phyloP scores from a whole-genome alignment of 2,329 filamentous ascomycete genomes.

The Drechslerella coelobrocha region DNA sequence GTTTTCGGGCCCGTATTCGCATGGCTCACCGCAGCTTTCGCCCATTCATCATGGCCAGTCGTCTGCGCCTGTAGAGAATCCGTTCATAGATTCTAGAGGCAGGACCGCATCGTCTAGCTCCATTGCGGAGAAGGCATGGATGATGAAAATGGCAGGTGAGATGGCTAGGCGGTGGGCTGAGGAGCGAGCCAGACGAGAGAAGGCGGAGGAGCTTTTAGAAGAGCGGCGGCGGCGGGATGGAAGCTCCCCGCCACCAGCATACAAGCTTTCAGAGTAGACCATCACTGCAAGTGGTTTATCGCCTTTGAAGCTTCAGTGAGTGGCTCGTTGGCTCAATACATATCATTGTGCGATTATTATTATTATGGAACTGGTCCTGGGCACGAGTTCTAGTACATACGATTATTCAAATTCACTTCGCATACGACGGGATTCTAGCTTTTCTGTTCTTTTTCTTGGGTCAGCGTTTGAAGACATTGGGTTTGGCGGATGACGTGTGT shows the following conservation, averaged over 20 bases:
- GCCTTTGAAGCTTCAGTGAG: too few species aligned
- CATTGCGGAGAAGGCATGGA: conserved; percentile 82
- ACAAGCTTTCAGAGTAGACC: conserved; percentile 34
- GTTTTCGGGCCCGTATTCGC: conserved; percentile 43
- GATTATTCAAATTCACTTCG: neutral
- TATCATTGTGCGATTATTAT: conserved; percentile 2
- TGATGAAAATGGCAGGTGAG: conserved; percentile 91
- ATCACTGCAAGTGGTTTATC: too few species aligned
- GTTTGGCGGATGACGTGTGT: too few species aligned
- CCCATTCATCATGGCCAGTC: conserved; percentile 33
- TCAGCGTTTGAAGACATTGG: neutral
- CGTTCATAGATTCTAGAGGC: conserved; percentile 44
- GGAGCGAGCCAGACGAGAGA: conserved; percentile 68
- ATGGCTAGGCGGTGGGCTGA: conserved; percentile 87
- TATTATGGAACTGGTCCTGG: neutral
- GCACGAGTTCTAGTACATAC: neutral
- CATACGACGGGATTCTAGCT: neutral
- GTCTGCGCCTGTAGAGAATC: conserved; percentile 35
- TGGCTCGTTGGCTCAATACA: neutral
- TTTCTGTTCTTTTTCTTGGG: neutral
- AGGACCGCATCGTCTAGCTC: conserved; percentile 58
- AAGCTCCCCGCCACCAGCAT: conserved; percentile 46
- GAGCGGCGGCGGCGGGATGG: conserved; percentile 52
- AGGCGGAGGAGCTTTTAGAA: conserved; percentile 50
- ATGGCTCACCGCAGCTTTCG: conserved; percentile 31